Conservation (phyloP, 345 rosid genomes). For the Populus deltoides region DNA sequence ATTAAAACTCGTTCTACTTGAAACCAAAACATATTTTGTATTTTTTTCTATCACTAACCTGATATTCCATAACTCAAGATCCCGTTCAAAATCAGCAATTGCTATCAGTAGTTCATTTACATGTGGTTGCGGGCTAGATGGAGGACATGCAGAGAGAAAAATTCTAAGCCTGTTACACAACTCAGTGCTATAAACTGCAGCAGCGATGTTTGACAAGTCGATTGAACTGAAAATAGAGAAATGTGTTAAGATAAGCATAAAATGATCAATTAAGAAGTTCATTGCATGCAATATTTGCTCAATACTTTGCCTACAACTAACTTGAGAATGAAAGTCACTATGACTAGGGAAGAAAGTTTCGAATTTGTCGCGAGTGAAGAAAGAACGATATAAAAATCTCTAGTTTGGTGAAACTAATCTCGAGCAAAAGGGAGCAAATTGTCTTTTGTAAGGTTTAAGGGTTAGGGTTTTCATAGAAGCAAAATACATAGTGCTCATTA, state of each 20-base stretch:
- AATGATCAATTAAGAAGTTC: background rate
- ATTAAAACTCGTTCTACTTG: background rate
- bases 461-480: background rate
- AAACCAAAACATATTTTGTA: background rate
- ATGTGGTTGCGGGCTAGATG: constrained; percentile 31
- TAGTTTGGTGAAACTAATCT: too few relatives aligned
- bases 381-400: background rate
- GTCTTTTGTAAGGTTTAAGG: background rate
- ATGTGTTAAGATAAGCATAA: constrained; percentile 13
- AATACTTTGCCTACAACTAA: background rate
- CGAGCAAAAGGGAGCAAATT: background rate
- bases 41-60: constrained; percentile 16
- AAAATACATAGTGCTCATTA: background rate
- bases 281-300: background rate
- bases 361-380: background rate
- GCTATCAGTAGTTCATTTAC: constrained; percentile 31
- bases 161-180: constrained; percentile 26
- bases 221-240: constrained; percentile 30
- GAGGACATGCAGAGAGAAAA: constrained; percentile 32
- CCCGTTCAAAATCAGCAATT: constrained; percentile 28
- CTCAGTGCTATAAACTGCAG: constrained; percentile 34
- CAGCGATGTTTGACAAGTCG: constrained; percentile 30
- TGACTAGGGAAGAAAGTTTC: background rate
- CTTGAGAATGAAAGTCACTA: background rate
- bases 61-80: constrained; percentile 28